Evolutionary conservation across 2,329 filamentous ascomycete species (phyloP).

Genomic region (Stenocarpella maydis): DNA sequence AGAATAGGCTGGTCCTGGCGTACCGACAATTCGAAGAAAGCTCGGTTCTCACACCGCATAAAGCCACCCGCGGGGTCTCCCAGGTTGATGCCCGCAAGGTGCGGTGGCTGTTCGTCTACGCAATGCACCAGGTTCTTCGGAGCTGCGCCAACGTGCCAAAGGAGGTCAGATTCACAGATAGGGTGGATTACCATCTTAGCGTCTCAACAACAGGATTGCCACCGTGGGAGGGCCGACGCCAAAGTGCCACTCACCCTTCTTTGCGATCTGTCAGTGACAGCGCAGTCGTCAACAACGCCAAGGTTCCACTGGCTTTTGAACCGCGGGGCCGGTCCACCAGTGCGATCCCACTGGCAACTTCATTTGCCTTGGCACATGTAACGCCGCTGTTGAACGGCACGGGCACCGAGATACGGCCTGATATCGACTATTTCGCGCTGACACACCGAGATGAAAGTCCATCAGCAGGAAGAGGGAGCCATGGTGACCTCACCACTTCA

Average conservation of each 20-base stretch:
- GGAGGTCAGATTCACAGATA: slow-evolving; percentile 66
- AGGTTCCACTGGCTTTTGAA: slow-evolving; percentile 44
- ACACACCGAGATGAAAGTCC: slow-evolving; percentile 44
- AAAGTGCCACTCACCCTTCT: not conserved
- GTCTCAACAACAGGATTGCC: slow-evolving; percentile 53
- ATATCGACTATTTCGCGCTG: slow-evolving; percentile 63
- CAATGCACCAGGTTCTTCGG: slow-evolving; percentile 75
- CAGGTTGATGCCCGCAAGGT: slow-evolving; percentile 77
- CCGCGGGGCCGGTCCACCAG: slow-evolving; percentile 33
- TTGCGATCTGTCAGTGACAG: not conserved
- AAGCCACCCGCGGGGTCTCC: slow-evolving; percentile 63
- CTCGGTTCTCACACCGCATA: slow-evolving; percentile 56
- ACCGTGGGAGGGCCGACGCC: slow-evolving; percentile 52
- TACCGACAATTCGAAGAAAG: slow-evolving; percentile 77
- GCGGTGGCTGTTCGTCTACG: slow-evolving; percentile 80
- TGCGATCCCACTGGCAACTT: slow-evolving; percentile 21
- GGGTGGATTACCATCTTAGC: slow-evolving; percentile 64
- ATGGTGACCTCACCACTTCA: not conserved
- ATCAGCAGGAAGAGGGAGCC: not conserved
- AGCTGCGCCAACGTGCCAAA: slow-evolving; percentile 68
- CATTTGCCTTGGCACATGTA: not conserved
- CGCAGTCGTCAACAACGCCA: slow-evolving; percentile 26
- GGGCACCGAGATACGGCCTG: slow-evolving; percentile 54
- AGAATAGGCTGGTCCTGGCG: slow-evolving; percentile 69
- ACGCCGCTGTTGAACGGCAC: not conserved